phyloP scores from a whole-genome alignment of 2,329 filamentous ascomycete genomes.

The Exophiala spinifera region DNA sequence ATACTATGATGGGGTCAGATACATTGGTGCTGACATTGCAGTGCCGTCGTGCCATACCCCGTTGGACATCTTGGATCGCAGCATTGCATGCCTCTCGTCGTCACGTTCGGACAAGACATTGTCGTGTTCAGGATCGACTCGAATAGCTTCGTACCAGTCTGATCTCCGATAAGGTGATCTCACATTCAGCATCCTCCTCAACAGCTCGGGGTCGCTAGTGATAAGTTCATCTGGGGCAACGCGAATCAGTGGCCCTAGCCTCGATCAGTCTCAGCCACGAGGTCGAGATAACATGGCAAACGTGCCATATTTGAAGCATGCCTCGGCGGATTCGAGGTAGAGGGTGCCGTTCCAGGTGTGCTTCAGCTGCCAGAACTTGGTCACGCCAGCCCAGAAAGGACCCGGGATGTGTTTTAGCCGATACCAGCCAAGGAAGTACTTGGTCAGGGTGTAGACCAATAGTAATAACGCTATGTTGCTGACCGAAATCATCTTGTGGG shows the following conservation, averaged over 20 bases:
- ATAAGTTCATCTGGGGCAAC: slow-evolving; percentile 17
- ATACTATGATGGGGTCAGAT: slow-evolving; percentile 2
- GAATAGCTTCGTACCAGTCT: slow-evolving; percentile 21
- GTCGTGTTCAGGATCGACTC: slow-evolving; percentile 11
- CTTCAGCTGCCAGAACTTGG: slow-evolving; percentile 20
- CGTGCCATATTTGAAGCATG: slow-evolving; percentile 18
- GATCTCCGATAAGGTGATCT: slow-evolving; percentile 14
- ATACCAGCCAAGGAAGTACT: slow-evolving; percentile 11
- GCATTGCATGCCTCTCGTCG: slow-evolving; percentile 12
- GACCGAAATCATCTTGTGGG: slow-evolving; percentile 8
- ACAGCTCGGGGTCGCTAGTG: slow-evolving; percentile 15
- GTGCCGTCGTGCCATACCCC: slow-evolving; percentile 7
- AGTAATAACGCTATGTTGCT: slow-evolving; percentile 1
- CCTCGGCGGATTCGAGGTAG: slow-evolving; percentile 13
- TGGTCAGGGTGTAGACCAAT: slow-evolving; percentile 3
- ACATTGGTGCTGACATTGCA: not conserved
- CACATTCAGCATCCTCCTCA: slow-evolving; percentile 11
- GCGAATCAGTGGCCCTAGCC: slow-evolving; percentile 24
- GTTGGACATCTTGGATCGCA: slow-evolving; percentile 14
- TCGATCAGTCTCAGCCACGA: not conserved
- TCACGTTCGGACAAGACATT: slow-evolving; percentile 20
- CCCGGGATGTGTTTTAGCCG: slow-evolving; percentile 20
- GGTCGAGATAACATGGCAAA: not conserved
- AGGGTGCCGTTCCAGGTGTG: slow-evolving; percentile 15
- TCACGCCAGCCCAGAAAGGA: slow-evolving; percentile 12